phyloP scores from a whole-genome alignment of 1,284 basidiomycete species.

The Schizophyllum amplum region DNA sequence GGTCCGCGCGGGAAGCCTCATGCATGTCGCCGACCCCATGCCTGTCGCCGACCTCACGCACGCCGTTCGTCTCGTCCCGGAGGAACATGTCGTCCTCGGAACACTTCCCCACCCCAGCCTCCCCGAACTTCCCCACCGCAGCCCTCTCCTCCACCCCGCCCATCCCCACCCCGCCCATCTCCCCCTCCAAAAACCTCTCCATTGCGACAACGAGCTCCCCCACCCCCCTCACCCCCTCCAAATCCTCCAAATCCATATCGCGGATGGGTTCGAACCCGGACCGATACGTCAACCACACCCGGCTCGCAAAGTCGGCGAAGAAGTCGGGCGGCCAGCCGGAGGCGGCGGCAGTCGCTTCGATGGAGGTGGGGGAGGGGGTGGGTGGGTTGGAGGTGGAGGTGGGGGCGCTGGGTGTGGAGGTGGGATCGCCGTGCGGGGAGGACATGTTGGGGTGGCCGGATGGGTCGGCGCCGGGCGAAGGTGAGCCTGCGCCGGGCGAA shows the following conservation, averaged over 20 bases:
- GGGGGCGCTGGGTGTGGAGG: no score
- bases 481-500: no score
- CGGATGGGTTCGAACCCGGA: constrained; percentile 80
- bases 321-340: constrained; percentile 36
- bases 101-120: no score
- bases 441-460: no score
- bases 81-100: no score
- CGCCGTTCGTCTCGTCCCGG: no score
- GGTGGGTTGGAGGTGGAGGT: no score
- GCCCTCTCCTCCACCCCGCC: constrained; percentile 3
- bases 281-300: constrained; percentile 77
- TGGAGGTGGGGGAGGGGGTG: not conserved
- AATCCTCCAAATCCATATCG: constrained; percentile 52
- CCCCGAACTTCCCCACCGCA: not conserved
- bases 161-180: constrained; percentile 4
- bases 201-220: not conserved
- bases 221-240: constrained; percentile 23
- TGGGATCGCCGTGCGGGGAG: no score
- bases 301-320: constrained; percentile 68
- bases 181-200: not conserved
- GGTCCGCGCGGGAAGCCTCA: no score
- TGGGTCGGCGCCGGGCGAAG: no score
- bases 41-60: no score
- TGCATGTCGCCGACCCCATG: no score
- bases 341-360: not conserved